Base-by-base conservation (phyloP, 768 basidiomycete genomes). In the button mushroom (Agaricus bisporus) region DNA sequence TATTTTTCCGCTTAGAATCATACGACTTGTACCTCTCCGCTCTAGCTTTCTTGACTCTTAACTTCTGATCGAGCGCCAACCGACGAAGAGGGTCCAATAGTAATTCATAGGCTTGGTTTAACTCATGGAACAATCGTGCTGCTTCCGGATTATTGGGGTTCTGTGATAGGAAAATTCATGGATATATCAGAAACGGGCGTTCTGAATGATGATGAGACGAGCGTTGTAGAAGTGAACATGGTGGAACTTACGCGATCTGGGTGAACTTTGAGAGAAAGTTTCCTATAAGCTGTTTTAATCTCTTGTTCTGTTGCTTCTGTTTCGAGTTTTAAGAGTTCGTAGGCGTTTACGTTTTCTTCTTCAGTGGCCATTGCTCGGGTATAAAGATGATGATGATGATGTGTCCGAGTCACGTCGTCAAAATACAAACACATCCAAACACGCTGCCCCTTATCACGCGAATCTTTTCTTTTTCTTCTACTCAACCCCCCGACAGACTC, bases 81-180 rank as follows among this genome's bases (percentile, higher is more conserved):
- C 88, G 81, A 36, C 86, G 81, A 29, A 88, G 68, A 4, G 90
- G 90, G 60, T 92, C 91, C 53, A 91, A 83, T 5, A 93, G 73
- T 1, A 91, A 73, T 64, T 91, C 85, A 60, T 89, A 87, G 0
- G 90, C 88, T 56, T 82, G 81, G 51, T 86, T 91, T 46, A 93
- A 79, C 52, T 88, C 88, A 63, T 93, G 90, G 62, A 93, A 92
- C 64, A 89, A 87, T 52, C 83, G 78, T 2, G 86, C 86, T 82
- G 90, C 90, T 69, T 89, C 78, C 37, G 88, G 85, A 62, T 90
- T 87, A 56, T 88, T 81, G 29, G 82, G 82, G 58, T 91, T 90
- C 87, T 91, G 66, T n/a, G 45, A 29, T 56, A 58, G 7, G 25
- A 43, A 12, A 10, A 3, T 15, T 36, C 7, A 48, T 37, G 11